Percentiles rank a stretch among this genome's conserved stretches.
These are phyloP conservation scores for Magnusiomyces magnusii DNA, from an alignment of 1,139 yeast species.

Conservation along the genomic window DNA sequence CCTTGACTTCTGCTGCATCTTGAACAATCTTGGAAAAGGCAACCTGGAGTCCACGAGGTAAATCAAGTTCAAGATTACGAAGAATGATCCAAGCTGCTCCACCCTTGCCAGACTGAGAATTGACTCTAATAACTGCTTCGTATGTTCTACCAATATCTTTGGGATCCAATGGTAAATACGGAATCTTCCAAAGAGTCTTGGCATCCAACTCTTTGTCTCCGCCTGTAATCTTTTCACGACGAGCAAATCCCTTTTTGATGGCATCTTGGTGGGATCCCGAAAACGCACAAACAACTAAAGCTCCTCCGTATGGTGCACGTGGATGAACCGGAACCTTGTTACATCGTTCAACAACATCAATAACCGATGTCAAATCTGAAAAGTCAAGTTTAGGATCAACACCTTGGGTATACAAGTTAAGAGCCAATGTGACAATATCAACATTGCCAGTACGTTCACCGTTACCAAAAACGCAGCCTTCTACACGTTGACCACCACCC, in stretches of 20 bases:
- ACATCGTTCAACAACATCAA: constrained; percentile 84
- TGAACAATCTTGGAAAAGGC: constrained; percentile 85
- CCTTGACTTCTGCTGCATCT: constrained; percentile 60
- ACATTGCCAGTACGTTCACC: constrained; percentile 99
- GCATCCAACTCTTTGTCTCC: constrained; percentile 38
- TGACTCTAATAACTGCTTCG: constrained; percentile 96
- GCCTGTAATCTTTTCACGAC: constrained; percentile 44
- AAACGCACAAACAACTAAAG: constrained; percentile 93
- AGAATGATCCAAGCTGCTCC: constrained; percentile 98
- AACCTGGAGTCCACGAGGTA: constrained; percentile 88
- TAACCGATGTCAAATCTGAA: constrained; percentile 71
- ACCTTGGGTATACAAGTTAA: constrained; percentile 93
- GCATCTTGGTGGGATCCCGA: constrained; percentile 98
- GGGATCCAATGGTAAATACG: constrained; percentile 95
- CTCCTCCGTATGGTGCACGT: constrained; percentile 96
- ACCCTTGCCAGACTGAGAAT: constrained; percentile 97
- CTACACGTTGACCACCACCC: constrained; percentile 98
- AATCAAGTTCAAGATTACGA: constrained; percentile 78
- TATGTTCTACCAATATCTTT: constrained; percentile 93
- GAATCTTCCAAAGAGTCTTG: constrained; percentile 60
- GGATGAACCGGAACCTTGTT: constrained; percentile 91
- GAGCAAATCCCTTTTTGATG: constrained; percentile 85
- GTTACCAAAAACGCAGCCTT: constrained; percentile 95
- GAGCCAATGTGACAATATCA: constrained; percentile 85
- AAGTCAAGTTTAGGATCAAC: constrained; percentile 80